Evolutionary conservation across 768 basidiomycete genomes (phyloP), one percentile per base, ranked within the genome.

Genomic region (Suillus occidentalis): DNA sequence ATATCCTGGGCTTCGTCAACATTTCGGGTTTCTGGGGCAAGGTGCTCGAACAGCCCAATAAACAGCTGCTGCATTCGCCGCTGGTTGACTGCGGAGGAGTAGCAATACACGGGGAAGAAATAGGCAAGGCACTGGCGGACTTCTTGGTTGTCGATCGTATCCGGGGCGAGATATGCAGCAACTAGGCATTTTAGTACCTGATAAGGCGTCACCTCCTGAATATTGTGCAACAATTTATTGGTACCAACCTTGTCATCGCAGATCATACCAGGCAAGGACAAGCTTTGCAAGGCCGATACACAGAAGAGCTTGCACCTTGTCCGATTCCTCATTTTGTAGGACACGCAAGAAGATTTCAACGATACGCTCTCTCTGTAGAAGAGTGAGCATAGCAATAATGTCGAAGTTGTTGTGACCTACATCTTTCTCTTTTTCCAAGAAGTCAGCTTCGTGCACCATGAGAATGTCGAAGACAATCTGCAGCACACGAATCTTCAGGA

Each of bases 211-310:
- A 28, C 9, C 2, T 28, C 31, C 25, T 68, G 31, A 69, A 69
- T 61, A 58, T 42, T 5, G 25, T 40, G 14, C 22, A 18, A 64
- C 40, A 20, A 31, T 16, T 14, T 18, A 28, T 42, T 22, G 66
- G 60, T 16, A 70, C 87, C 52, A 69, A 92, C 95, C 60, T 83
- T 79, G 36, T 89, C 83, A 65, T 95, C 90, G 1, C 84, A 80
- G 63, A 95, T 80, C 81, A 92, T 87, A 0, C 91, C 91, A n/a
- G 0, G 88, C 80, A 7, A 95, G 78, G 72, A 94, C 84, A 31
- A 99, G 82, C 76, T 99, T 99, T n/a, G 94, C 83, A 5, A 94
- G 81, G 0, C 96, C 95, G 36, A 91, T 80, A 65, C 88, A 89
- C 14, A 94, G 78, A 6, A 91, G 76, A 2, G 93, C 92, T 66